Base-by-base conservation (phyloP, 2,329 filamentous ascomycete genomes). In the Beauveria sp. region DNA sequence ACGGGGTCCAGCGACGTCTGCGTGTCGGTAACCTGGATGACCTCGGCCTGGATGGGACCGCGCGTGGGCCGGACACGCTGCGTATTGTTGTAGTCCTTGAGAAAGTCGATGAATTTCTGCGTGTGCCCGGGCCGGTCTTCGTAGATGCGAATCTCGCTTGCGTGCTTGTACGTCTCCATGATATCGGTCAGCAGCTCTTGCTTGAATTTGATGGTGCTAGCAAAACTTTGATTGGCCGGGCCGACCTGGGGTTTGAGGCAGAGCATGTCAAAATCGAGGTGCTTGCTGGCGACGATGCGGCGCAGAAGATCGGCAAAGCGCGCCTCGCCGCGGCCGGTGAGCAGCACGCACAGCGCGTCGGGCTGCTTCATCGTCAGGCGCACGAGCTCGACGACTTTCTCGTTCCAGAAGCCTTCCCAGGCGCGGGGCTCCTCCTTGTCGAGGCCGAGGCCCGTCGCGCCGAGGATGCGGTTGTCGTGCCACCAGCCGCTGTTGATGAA, bases 351-450 rank as follows among this genome's bases (percentile, higher is more conserved):
- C 43, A 97, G 77, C 0, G 90, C 89, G 70, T 96, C 91, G 64
- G 91, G 89, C 70, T 97, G 91, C 70, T 89, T 77, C 79, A 90
- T 90, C 71, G 88, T 92, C 61, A 97, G 78, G 68, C 83, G 81
- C 46, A 96, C 91, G 34, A 97, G 83, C 67, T 92, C 84, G 59
- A 85, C 87, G 62, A 99, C 87, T 67, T 89, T 86, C 71, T 97
- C 93, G 70, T 97, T 97, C 94, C 94, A 99, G 89, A 91, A 97
- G 41, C 92, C 92, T 61, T 89, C 79, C 93, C 93, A 99, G 10
- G 84, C 92, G 26, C 86, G 85, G 47, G 83, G 79, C 72, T 97
- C 92, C 75, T 97, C 94, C 61, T 84, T 84, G 56, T 91, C 90
- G 6, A 88, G 72, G 18, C 94, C 94, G 61, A 91, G 83, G 57